Evolutionary conservation across 768 basidiomycete genomes (phyloP).

Genomic region (Cubamyces sp.): DNA sequence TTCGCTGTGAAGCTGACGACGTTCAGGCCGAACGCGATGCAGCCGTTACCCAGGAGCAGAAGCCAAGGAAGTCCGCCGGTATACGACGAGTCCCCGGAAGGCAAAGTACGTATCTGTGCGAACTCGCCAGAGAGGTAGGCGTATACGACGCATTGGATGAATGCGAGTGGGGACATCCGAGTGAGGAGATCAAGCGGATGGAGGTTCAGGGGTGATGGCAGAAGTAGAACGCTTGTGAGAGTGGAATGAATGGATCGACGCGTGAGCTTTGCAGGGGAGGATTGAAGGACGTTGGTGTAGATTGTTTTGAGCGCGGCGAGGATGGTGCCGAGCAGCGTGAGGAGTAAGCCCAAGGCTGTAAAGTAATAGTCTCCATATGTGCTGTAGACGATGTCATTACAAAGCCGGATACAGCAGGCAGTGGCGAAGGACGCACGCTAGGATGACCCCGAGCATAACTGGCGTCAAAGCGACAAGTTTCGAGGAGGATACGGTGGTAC

Average conservation of each 20-base stretch:
- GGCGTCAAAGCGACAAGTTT: conserved; percentile 80
- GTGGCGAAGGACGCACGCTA: conserved; percentile 64
- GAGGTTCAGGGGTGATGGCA: conserved; percentile 43
- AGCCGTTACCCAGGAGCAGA: conserved; percentile 75
- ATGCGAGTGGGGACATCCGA: conserved; percentile 90
- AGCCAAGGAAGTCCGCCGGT: conserved; percentile 39
- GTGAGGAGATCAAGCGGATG: conserved; percentile 87
- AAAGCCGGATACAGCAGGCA: background rate
- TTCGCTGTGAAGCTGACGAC: conserved; percentile 97
- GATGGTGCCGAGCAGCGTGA: conserved; percentile 89
- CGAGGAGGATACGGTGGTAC: conserved; percentile 55
- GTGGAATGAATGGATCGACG: conserved; percentile 17
- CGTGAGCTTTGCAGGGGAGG: conserved; percentile 32
- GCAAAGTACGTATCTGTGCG: conserved; percentile 46
- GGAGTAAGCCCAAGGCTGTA: conserved; percentile 78
- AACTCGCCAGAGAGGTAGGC: conserved; percentile 85
- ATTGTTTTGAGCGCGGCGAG: conserved; percentile 95
- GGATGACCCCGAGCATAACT: conserved; percentile 86
- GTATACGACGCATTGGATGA: conserved; percentile 80
- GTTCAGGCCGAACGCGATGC: conserved; percentile 90
- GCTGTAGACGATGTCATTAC: conserved; percentile 42
- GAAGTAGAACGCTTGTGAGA: conserved; percentile 8
- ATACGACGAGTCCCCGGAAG: background rate
- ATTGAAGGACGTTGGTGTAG: conserved; percentile 80
- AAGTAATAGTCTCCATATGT: conserved; percentile 97